Conservation (phyloP, 169 alveolate genomes). For the Prorocentrum cordatum region DNA sequence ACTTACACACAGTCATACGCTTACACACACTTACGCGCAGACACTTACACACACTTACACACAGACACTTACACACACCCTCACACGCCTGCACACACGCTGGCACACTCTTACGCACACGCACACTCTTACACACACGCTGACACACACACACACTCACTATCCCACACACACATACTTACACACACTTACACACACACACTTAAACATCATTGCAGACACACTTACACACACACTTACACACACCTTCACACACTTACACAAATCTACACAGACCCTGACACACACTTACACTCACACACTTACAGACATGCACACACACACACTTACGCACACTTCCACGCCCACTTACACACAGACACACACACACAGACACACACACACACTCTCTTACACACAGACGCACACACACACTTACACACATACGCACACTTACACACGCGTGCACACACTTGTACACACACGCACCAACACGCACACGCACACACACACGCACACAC, state of each 20-base stretch:
- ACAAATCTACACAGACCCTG: neutral
- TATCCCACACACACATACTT: neutral
- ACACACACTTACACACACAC: conserved; percentile 8
- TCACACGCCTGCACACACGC: neutral
- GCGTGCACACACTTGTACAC: neutral
- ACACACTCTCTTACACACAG: neutral
- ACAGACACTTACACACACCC: neutral
- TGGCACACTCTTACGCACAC: neutral
- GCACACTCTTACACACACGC: neutral
- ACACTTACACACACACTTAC: neutral
- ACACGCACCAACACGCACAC: neutral
- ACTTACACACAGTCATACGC: neutral
- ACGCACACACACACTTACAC: neutral
- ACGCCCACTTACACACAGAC: neutral
- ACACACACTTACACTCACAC: conserved; percentile 6
- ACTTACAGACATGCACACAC: neutral
- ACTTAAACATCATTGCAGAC: neutral
- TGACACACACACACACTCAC: neutral
- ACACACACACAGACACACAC: neutral
- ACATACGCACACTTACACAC: neutral
- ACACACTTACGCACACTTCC: neutral
- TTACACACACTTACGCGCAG: neutral
- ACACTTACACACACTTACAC: neutral
- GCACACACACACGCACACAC: neutral
- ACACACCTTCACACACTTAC: neutral